Conservation (phyloP, 202 grass and related monocot genomes). For the Bolboschoenoplectus hybrid region DNA sequence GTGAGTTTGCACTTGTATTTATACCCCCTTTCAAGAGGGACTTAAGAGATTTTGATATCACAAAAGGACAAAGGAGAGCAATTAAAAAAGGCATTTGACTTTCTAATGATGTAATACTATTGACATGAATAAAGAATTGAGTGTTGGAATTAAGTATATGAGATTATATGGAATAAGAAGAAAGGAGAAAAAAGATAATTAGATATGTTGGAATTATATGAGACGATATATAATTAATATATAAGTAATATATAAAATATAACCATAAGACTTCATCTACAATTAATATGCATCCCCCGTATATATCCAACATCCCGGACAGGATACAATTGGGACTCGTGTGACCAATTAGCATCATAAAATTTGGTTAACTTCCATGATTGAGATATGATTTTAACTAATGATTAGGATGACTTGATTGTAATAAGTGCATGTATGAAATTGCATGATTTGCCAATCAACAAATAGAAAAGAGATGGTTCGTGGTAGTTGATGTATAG, state of each 20-base stretch:
- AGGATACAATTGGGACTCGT: constrained; percentile 20
- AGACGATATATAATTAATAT: neutral
- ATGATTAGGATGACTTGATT: constrained; percentile 29
- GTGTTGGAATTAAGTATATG: neutral
- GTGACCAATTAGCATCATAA: neutral
- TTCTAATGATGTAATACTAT: constrained; percentile 20
- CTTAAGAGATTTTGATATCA: neutral
- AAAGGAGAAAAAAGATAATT: neutral
- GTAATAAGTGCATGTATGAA: constrained; percentile 27
- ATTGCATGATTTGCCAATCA: constrained; percentile 38
- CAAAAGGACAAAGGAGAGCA: neutral
- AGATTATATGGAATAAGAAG: constrained; percentile 9
- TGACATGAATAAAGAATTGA: constrained; percentile 38
- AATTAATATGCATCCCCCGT: neutral
- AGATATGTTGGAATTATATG: neutral
- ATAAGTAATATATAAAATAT: neutral
- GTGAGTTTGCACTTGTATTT: constrained; percentile 32
- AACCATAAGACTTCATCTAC: neutral
- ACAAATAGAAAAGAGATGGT: constrained; percentile 1
- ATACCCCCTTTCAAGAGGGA: constrained; percentile 19
- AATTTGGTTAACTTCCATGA: constrained; percentile 21
- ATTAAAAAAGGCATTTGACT: constrained; percentile 25
- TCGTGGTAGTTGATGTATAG: neutral
- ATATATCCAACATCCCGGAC: neutral
- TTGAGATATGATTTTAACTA: constrained; percentile 10